Conservation (phyloP, 345 rosid genomes). For the Diplotaxis tenuifolia region DNA sequence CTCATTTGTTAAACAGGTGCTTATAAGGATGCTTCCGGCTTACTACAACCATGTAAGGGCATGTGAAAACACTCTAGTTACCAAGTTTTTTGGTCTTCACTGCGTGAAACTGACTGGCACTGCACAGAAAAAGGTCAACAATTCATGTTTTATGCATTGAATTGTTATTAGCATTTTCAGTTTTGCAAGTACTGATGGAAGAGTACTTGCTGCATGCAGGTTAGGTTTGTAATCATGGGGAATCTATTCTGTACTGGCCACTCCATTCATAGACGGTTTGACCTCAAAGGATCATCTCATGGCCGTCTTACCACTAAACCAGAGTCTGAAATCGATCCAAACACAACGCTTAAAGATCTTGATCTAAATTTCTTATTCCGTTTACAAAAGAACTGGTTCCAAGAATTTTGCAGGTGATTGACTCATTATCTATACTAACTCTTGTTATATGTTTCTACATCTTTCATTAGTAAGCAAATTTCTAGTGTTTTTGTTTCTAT, state of each 20-base stretch:
- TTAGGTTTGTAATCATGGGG: slow-evolving; percentile 91
- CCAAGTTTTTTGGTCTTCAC: slow-evolving; percentile 90
- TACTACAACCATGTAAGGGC: slow-evolving; percentile 91
- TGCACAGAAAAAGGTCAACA: slow-evolving; percentile 74
- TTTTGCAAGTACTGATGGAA: slow-evolving; percentile 16
- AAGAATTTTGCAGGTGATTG: slow-evolving; percentile 81
- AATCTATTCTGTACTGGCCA: slow-evolving; percentile 78
- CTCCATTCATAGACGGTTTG: slow-evolving; percentile 82
- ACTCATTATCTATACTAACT: not conserved
- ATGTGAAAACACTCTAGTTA: slow-evolving; percentile 87
- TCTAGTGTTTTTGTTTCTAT: not conserved
- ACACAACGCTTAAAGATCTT: slow-evolving; percentile 91
- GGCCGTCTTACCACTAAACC: slow-evolving; percentile 80
- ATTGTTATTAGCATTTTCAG: not conserved
- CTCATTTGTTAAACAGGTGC: slow-evolving; percentile 54
- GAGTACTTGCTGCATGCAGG: slow-evolving; percentile 44
- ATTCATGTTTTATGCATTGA: not conserved
- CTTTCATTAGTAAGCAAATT: too few species aligned
- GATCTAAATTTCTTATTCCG: slow-evolving; percentile 82
- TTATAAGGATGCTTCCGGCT: slow-evolving; percentile 92
- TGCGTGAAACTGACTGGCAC: slow-evolving; percentile 76
- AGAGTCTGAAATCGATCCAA: slow-evolving; percentile 83
- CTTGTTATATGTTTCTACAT: too few species aligned
- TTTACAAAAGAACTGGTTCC: slow-evolving; percentile 72
- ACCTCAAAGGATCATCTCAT: slow-evolving; percentile 96